Evolutionary conservation across 345 rosid species (phyloP).

Genomic region (Gossypium turneri): DNA sequence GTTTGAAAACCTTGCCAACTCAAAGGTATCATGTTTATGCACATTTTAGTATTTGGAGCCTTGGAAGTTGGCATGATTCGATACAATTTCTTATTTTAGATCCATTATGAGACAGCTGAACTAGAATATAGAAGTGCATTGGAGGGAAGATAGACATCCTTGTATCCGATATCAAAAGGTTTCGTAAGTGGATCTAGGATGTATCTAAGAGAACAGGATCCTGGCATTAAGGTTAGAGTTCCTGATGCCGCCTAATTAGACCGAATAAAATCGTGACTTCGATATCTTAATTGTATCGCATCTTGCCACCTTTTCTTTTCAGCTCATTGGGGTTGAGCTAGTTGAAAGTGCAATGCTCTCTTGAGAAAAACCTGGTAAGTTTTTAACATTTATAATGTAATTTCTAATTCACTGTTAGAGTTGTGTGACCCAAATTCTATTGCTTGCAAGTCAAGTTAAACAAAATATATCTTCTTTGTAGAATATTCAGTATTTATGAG

Average conservation of each 20-base stretch:
- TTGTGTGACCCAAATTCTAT: too few species aligned
- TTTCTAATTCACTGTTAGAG: too few species aligned
- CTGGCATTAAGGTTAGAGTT: constrained; percentile 22
- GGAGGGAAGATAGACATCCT: constrained; percentile 55
- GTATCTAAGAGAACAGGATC: constrained; percentile 69
- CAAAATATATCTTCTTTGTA: too few species aligned
- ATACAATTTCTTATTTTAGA: constrained; percentile 28
- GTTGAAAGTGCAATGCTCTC: too few species aligned
- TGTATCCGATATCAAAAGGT: constrained; percentile 71
- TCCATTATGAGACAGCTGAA: constrained; percentile 65
- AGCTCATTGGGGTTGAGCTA: too few species aligned
- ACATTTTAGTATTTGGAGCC: not conserved
- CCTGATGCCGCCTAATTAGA: not conserved
- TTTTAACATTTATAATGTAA: not conserved
- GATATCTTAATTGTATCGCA: not conserved
- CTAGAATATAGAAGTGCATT: constrained; percentile 64
- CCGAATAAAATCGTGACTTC: not conserved
- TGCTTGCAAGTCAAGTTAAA: too few species aligned
- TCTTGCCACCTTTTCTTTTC: too few species aligned
- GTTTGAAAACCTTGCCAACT: constrained; percentile 70
- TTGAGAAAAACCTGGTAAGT: too few species aligned
- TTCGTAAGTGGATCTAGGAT: constrained; percentile 56
- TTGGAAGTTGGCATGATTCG: not conserved
- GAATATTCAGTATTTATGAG: too few species aligned
- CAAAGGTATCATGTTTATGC: constrained; percentile 43